Evolutionary conservation across 2,329 filamentous ascomycete species (phyloP).

Genomic region (Aspergillus phoenicis): DNA sequence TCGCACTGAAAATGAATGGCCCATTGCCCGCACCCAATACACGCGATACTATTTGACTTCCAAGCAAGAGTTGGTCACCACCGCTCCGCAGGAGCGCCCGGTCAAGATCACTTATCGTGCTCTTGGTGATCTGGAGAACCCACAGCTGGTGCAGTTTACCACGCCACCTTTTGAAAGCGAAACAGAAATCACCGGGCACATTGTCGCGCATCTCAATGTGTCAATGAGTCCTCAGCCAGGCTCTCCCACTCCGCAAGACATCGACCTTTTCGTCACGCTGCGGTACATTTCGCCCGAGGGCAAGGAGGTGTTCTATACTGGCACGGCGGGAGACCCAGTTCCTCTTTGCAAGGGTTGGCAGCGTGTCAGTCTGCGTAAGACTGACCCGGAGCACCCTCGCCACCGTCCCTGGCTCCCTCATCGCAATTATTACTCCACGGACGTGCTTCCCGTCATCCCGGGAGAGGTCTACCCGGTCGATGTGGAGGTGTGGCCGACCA

Average conservation of each 20-base stretch:
- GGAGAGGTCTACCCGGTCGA: slow-evolving; percentile 56
- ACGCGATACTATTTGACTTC: slow-evolving; percentile 62
- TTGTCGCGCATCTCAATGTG: slow-evolving; percentile 65
- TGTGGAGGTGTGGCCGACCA: slow-evolving; percentile 47
- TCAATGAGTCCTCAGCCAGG: slow-evolving; percentile 51
- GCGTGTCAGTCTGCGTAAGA: slow-evolving; percentile 55
- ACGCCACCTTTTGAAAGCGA: slow-evolving; percentile 62
- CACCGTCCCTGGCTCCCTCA: slow-evolving; percentile 52
- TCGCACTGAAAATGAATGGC: slow-evolving; percentile 66
- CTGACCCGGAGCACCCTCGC: slow-evolving; percentile 47
- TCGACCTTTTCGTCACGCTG: slow-evolving; percentile 60
- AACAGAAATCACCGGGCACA: slow-evolving; percentile 70
- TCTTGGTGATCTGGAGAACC: slow-evolving; percentile 59
- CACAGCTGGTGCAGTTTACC: slow-evolving; percentile 60
- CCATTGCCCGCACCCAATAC: slow-evolving; percentile 66
- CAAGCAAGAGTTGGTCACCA: slow-evolving; percentile 43
- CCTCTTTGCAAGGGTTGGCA: slow-evolving; percentile 60
- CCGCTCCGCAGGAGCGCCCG: slow-evolving; percentile 27
- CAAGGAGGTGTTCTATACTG: slow-evolving; percentile 58
- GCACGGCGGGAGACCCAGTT: slow-evolving; percentile 58
- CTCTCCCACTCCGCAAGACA: slow-evolving; percentile 49
- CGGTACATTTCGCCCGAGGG: slow-evolving; percentile 53
- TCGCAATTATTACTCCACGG: slow-evolving; percentile 54
- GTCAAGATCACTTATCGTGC: slow-evolving; percentile 61
- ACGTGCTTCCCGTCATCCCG: slow-evolving; percentile 51